phyloP scores from a whole-genome alignment of 805 yeast species.

The Myxozyma kluyveri region DNA sequence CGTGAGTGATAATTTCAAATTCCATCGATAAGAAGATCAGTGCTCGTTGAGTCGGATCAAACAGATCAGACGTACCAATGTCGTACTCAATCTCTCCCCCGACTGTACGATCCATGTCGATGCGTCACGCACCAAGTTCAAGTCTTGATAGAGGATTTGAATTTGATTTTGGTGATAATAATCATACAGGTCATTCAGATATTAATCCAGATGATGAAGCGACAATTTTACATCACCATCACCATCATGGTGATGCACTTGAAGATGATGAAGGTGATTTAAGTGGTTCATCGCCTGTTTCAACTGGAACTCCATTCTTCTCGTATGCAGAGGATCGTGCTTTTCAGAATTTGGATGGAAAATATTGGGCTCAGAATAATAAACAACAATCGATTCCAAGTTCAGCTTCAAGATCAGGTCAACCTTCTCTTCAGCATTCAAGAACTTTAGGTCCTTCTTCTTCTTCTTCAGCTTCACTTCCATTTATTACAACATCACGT shows the following conservation, averaged over 20 bases:
- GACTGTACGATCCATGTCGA: not conserved
- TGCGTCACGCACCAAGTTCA: too few relatives aligned
- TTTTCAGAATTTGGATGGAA: constrained; percentile 23
- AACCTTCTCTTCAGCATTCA: not conserved
- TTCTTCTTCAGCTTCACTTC: not conserved
- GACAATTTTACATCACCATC: not conserved
- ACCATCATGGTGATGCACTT: not conserved
- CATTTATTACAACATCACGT: not conserved
- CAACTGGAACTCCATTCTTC: constrained; percentile 19
- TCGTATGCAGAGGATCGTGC: constrained; percentile 27
- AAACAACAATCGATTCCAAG: too few relatives aligned
- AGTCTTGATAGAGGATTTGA: too few relatives aligned
- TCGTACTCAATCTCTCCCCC: not conserved
- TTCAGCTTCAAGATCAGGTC: constrained; percentile 11
- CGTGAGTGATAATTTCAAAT: too few relatives aligned
- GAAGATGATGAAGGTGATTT: constrained; percentile 8
- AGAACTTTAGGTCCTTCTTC: constrained; percentile 11
- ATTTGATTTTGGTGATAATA: too few relatives aligned
- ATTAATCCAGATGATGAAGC: too few relatives aligned
- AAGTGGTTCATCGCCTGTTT: constrained; percentile 5
- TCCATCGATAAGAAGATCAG: too few relatives aligned
- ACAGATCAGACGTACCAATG: not conserved
- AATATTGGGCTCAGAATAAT: constrained; percentile 26
- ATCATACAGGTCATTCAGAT: not conserved
- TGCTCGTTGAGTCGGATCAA: too few relatives aligned